Evolutionary conservation across 2,329 filamentous ascomycete genomes (phyloP), one percentile per base, ranked within the genome.

Genomic region (Daldinia sp.): DNA sequence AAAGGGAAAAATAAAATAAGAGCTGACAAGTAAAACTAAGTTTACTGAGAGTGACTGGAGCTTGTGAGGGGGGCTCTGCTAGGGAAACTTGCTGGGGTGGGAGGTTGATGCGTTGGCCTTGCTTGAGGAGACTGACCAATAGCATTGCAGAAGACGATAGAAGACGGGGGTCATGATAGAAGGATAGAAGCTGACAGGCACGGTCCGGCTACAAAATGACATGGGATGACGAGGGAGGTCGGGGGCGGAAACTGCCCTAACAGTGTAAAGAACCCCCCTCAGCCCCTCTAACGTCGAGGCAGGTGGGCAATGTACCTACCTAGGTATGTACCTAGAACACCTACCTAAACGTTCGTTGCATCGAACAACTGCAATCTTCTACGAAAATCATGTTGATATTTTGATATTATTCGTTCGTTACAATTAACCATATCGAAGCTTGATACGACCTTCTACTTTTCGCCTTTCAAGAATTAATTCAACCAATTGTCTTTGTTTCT

Each of bases 71-170:
- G 33, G 56, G 55, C 60, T 56, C 44, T 65, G 57, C 57, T 67
- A 37, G 53, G 46, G 53, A 62, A 67, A 62, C 56, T 67, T 67
- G 61, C 65, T 64, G 63, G 67, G 64, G 63, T 66, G 13, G 23
- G 46, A 65, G 65, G 57, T 72, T 73, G 76, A 78, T 76, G 76
- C 71, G 76, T 72, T 78, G 76, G 75, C 76, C 37, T 55, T 75
- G 74, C 74, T 73, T 74, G 28, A 67, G 44, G 10, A 39, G 42
- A 39, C 15, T 15, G 28, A 44, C 76, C 74, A 78, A 78, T 77
- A 35, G 60, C 2, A 15, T 37, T 41, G 33, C 20, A 6, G 30
- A 64, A 35, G 60, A 61, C 28, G 46, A 10, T 33, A 30, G 6
- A 12, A 51, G 42, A 63, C 54, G 20, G 63, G 63, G 30, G 41